A percentile compares a stretch with the other conserved stretches of the same genome.
Evolutionary conservation across 129 eudicot species (phyloP).

Genomic region (Artemisia argyi): DNA sequence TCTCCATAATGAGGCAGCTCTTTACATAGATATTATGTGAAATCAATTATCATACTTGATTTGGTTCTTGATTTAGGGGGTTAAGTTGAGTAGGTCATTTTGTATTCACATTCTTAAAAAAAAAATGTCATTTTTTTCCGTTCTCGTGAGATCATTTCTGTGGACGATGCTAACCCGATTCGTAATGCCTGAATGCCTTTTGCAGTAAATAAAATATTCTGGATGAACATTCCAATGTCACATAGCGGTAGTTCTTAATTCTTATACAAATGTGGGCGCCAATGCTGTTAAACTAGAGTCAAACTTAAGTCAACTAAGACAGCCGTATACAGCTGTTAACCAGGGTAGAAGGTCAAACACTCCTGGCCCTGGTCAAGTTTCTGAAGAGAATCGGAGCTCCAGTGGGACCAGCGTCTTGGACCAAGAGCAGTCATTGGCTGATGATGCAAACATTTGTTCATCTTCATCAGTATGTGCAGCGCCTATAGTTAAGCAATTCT

Average conservation of each 20-base stretch:
- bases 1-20: not conserved
- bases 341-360: conserved; percentile 4
- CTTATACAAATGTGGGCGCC: conserved; percentile 38
- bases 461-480: conserved; percentile 61
- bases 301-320: conserved; percentile 27
- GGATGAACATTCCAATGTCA: conserved; percentile 24
- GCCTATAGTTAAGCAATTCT: conserved; percentile 81
- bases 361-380: too few species aligned
- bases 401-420: conserved; percentile 34
- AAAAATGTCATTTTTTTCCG: not conserved
- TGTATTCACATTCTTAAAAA: not conserved
- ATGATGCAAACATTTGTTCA: conserved; percentile 48
- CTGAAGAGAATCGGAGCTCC: conserved; percentile 41
- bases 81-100: conserved; percentile 1
- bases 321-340: conserved; percentile 10
- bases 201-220: conserved; percentile 27
- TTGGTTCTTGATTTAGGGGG: not conserved
- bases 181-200: conserved; percentile 4
- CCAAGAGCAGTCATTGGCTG: conserved; percentile 40
- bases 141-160: not conserved
- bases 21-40: conserved; percentile 1
- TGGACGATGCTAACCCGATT: conserved; percentile 12
- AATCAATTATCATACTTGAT: not conserved
- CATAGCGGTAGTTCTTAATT: conserved; percentile 20
- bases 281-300: conserved; percentile 41